Evolutionary conservation across 352 stramenopile genomes (phyloP).

Genomic region (Phytopythium helicoides): DNA sequence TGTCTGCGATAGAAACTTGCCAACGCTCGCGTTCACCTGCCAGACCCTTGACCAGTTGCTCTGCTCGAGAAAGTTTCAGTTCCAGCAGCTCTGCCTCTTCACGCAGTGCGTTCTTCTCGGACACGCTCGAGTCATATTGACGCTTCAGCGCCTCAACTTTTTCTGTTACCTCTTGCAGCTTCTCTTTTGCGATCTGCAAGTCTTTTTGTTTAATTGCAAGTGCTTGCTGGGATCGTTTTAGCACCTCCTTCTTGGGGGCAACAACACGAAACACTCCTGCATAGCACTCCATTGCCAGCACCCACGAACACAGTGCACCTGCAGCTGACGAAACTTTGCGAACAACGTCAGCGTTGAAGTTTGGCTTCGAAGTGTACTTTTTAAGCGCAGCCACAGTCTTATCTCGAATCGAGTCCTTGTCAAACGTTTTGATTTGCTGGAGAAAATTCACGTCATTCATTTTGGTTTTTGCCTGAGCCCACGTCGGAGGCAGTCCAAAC

Average conservation of each 20-base stretch:
- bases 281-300: slow-evolving; percentile 92
- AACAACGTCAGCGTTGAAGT: slow-evolving; percentile 86
- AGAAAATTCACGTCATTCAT: slow-evolving; percentile 94
- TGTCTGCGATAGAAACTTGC: slow-evolving; percentile 89
- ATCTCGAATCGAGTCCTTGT: slow-evolving; percentile 95
- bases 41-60: slow-evolving; percentile 93
- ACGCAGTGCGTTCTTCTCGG: slow-evolving; percentile 91
- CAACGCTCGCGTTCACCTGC: slow-evolving; percentile 93
- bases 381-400: slow-evolving; percentile 94
- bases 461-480: slow-evolving; percentile 92
- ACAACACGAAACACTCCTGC: slow-evolving; percentile 87
- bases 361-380: slow-evolving; percentile 90
- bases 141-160: slow-evolving; percentile 91
- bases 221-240: slow-evolving; percentile 85
- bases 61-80: slow-evolving; percentile 91
- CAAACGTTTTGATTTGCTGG: slow-evolving; percentile 93
- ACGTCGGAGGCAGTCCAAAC: slow-evolving; percentile 92
- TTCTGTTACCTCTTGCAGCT: slow-evolving; percentile 88
- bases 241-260: slow-evolving; percentile 86
- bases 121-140: slow-evolving; percentile 91
- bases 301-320: slow-evolving; percentile 89
- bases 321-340: slow-evolving; percentile 89
- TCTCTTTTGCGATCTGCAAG: slow-evolving; percentile 86
- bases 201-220: slow-evolving; percentile 88
- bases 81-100: slow-evolving; percentile 93